Evolutionary conservation across 2,329 filamentous ascomycete species (phyloP).

Genomic region (Beauveria rudraprayagi): DNA sequence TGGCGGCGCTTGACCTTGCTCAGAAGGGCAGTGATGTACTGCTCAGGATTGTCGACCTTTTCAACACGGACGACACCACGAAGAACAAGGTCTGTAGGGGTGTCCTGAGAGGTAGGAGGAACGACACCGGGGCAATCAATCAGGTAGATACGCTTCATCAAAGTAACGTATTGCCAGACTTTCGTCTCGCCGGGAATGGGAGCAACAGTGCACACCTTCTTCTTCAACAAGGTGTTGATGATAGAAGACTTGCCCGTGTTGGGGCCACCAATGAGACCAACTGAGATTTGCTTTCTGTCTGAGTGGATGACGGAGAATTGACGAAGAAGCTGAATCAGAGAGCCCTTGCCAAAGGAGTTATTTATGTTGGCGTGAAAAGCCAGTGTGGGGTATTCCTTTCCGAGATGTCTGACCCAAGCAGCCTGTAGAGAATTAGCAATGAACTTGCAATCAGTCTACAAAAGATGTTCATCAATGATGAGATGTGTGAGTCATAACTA

Average conservation of each 20-base stretch:
- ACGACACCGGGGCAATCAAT: constrained; percentile 98
- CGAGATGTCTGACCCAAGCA: constrained; percentile 81
- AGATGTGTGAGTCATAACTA: constrained; percentile 94
- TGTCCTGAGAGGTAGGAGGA: constrained; percentile 76
- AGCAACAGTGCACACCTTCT: constrained; percentile 87
- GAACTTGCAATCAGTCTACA: constrained; percentile 12
- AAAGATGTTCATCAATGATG: constrained; percentile 11
- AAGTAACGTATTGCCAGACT: constrained; percentile 93
- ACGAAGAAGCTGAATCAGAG: constrained; percentile 79
- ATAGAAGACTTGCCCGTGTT: constrained; percentile 96
- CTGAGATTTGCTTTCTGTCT: constrained; percentile 88
- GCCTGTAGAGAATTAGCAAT: constrained; percentile 50
- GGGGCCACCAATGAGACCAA: constrained; percentile 70
- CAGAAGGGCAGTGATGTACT: constrained; percentile 84
- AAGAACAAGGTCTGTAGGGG: constrained; percentile 78
- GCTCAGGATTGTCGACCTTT: constrained; percentile 91
- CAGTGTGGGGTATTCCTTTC: constrained; percentile 85
- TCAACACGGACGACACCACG: constrained; percentile 90
- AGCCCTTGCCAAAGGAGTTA: constrained; percentile 95
- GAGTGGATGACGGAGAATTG: constrained; percentile 89
- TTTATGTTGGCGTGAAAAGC: constrained; percentile 93
- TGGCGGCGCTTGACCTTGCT: constrained; percentile 76
- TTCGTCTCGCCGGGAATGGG: constrained; percentile 96
- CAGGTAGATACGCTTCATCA: constrained; percentile 84
- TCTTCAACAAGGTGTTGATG: constrained; percentile 91